phyloP scores from a whole-genome alignment of 257 asterid species.

The Plectranthus barbatus region DNA sequence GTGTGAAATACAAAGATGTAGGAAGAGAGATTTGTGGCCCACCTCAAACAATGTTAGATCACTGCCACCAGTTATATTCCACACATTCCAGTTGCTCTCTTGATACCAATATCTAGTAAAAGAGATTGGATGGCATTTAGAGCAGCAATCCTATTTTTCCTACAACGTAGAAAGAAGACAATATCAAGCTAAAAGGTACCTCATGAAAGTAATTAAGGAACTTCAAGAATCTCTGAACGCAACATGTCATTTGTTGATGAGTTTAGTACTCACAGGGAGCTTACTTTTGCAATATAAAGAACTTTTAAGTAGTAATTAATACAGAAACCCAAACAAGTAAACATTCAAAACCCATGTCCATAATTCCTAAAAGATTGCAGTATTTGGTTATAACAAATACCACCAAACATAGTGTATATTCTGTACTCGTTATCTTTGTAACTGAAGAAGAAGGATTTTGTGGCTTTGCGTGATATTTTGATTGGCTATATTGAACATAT shows the following conservation, averaged over 20 bases:
- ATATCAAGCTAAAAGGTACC: not conserved
- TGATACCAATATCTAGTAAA: conserved; percentile 85
- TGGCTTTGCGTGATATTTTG: not conserved
- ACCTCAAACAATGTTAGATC: conserved; percentile 98
- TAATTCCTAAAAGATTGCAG: not conserved
- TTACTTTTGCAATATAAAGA: too few species aligned
- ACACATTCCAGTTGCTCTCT: conserved; percentile 98
- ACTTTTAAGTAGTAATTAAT: too few species aligned
- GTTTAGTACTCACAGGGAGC: too few species aligned
- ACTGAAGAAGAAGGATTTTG: not conserved
- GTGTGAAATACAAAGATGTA: not conserved
- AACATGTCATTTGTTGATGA: too few species aligned
- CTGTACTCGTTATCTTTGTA: not conserved
- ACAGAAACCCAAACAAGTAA: too few species aligned
- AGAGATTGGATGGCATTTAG: conserved; percentile 96
- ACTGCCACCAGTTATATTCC: conserved; percentile 97
- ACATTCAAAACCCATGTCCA: too few species aligned
- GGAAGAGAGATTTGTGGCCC: conserved; percentile 4
- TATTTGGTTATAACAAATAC: not conserved
- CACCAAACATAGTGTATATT: not conserved
- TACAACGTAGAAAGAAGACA: conserved; percentile 25
- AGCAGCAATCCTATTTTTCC: conserved; percentile 97
- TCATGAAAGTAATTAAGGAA: too few species aligned
- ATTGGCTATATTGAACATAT: not conserved
- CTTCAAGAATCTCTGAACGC: too few species aligned